Base-by-base conservation (phyloP, 2,329 filamentous ascomycete genomes). In the Talaromyces pinophilus region DNA sequence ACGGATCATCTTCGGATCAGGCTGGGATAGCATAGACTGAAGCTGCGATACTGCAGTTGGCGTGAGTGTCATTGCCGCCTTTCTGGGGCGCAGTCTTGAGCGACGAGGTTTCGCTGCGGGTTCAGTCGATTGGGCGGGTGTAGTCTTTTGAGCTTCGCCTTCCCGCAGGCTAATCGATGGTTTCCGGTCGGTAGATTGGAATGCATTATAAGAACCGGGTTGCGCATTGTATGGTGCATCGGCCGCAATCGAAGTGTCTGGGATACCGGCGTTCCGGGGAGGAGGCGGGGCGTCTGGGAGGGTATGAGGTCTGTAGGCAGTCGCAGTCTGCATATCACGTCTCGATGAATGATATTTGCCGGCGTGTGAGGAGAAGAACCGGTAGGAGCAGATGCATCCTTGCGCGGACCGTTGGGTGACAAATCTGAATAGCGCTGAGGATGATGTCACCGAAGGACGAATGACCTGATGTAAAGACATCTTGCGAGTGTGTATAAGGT, bases 1-100 rank as follows among this genome's bases (percentile, higher is more conserved):
- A 72, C 95, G 90, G 77, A 99, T 97, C 70, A 97, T 85, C 81
- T 97, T 96, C 1, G 93, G 93, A 30, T 95, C 88, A 0, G 95
- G 95, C 73, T 93, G 90, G 68, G 93, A 87, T 6, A 97, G 85
- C 44, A 99, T 81, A 19, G 85, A 84, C 66, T 87, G 87, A 40
- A 99, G 84, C 73, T 96, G 93, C 57, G 88, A 83, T 2, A 97
- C 90, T 0, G 95, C 95, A 0, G 88, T 82, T 0, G 91, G 86
- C 0, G 93, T 93, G 28, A 99, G 85, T 71, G 87, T 92, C 83
- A 99, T 94, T 1, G 94, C 92, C 0, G 95, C 93, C 82, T 98
- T 98, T 66, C 93, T 88, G 13, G 94, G 86, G 44, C 90, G 86
- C 38, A 96, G 84, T 76, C 90, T 93, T 74, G 82, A 83, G 70